These are phyloP conservation scores for Tripidium arundinaceum DNA, from an alignment of 202 grass and related monocot species.

Conservation along the genomic window DNA sequence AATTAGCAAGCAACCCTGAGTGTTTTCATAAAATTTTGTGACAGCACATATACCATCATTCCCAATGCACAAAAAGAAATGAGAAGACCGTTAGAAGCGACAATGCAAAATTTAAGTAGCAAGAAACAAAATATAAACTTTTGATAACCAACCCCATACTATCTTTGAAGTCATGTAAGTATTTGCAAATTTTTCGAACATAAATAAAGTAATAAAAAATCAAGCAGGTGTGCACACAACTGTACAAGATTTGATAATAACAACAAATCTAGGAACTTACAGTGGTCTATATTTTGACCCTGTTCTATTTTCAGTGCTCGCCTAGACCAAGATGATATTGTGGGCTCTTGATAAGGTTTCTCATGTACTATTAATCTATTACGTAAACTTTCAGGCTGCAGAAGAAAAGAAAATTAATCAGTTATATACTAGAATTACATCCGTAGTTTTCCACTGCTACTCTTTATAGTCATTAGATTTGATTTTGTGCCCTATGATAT, in stretches of 20 bases:
- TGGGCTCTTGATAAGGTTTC: not conserved
- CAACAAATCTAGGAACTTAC: conserved; percentile 6
- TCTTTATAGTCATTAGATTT: not conserved
- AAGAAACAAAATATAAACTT: not conserved
- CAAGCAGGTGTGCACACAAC: not conserved
- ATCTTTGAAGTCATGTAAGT: not conserved
- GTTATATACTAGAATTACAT: not conserved
- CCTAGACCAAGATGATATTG: not conserved
- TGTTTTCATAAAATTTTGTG: not conserved
- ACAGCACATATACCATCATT: not conserved
- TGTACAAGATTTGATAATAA: not conserved
- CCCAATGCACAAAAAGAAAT: not conserved
- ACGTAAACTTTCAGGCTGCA: conserved; percentile 18
- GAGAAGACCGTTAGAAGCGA: not conserved
- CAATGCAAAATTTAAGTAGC: not conserved
- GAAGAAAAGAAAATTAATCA: not conserved
- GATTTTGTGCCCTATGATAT: not conserved
- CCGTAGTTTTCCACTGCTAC: too few species aligned
- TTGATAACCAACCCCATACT: not conserved
- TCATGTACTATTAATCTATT: not conserved
- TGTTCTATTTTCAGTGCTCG: too few species aligned
- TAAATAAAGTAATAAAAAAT: not conserved
- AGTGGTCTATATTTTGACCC: not conserved
- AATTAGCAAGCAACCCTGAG: not conserved
- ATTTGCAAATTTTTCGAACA: not conserved